Evolutionary conservation across 257 asterid genomes (phyloP).

Genomic region (Plantago elongata): DNA sequence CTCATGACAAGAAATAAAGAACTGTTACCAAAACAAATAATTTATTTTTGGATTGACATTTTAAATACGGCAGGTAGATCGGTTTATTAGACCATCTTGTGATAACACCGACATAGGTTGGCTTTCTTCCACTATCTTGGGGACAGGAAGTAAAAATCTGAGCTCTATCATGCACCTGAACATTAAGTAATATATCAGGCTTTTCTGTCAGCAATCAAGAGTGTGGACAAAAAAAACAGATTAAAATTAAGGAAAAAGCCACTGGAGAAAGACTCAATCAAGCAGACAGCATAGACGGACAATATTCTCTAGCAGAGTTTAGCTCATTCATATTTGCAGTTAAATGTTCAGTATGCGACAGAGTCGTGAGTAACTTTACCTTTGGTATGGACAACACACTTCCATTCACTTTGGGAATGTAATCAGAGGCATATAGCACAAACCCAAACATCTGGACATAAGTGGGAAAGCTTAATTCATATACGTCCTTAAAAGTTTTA

Average conservation of each 20-base stretch:
- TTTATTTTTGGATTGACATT: constrained; percentile 43
- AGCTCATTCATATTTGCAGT: no score
- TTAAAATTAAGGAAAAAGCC: neutral
- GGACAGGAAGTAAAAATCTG: constrained; percentile 84
- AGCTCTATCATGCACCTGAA: constrained; percentile 95
- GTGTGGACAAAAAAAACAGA: neutral
- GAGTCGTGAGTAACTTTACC: constrained; percentile 27
- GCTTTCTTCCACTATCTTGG: constrained; percentile 47
- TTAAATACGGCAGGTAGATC: constrained; percentile 50
- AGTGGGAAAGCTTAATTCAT: constrained; percentile 22
- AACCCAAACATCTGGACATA: constrained; percentile 84
- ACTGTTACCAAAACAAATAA: constrained; percentile 65
- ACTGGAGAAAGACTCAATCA: neutral
- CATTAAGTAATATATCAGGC: constrained; percentile 6
- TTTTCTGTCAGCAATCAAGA: constrained; percentile 14
- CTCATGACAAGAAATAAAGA: constrained; percentile 9
- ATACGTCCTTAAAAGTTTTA: constrained; percentile 11
- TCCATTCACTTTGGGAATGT: constrained; percentile 43
- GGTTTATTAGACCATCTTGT: constrained; percentile 70
- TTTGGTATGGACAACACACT: constrained; percentile 59
- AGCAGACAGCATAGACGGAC: no score
- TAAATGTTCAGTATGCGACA: no score
- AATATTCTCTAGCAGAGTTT: no score
- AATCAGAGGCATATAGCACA: constrained; percentile 63
- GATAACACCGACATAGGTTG: constrained; percentile 57